Evolutionary conservation across 208 protist species (phyloP).

Genomic region (Trypanosomatidae sp.): DNA sequence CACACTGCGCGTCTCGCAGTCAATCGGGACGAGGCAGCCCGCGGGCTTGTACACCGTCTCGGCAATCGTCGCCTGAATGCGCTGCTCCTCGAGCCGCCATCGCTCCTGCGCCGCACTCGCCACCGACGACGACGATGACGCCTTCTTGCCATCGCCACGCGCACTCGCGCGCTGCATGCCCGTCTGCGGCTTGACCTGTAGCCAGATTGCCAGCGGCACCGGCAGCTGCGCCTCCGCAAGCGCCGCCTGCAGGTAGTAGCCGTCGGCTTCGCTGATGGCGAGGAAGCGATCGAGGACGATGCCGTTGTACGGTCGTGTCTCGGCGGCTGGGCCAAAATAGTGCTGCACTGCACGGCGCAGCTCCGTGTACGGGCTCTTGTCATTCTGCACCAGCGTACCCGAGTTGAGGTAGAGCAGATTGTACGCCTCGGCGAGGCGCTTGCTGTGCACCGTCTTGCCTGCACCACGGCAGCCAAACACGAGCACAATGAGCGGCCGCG

Average conservation of each 20-base stretch:
- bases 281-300: conserved; percentile 80
- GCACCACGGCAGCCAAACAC: conserved; percentile 68
- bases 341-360: conserved; percentile 34
- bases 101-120: conserved; percentile 9
- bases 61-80: conserved; percentile 36
- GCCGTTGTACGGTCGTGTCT: conserved; percentile 40
- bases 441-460: conserved; percentile 66
- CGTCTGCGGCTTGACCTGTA: conserved; percentile 43
- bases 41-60: conserved; percentile 47
- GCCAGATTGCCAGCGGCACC: conserved; percentile 63
- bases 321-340: conserved; percentile 37
- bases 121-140: too few species aligned
- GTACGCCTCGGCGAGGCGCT: conserved; percentile 38
- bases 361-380: conserved; percentile 66
- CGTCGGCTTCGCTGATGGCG: conserved; percentile 58
- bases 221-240: conserved; percentile 35
- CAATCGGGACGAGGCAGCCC: conserved; percentile 29
- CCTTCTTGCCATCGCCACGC: conserved; percentile 34
- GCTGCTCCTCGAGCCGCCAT: conserved; percentile 62
- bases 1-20: conserved; percentile 17
- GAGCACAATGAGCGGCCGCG: conserved; percentile 52
- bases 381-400: conserved; percentile 40
- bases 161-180: conserved; percentile 41
- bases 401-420: conserved; percentile 64
- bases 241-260: conserved; percentile 65